Evolutionary conservation across 306 rosid species (phyloP).

Genomic region (Medicago arabica): DNA sequence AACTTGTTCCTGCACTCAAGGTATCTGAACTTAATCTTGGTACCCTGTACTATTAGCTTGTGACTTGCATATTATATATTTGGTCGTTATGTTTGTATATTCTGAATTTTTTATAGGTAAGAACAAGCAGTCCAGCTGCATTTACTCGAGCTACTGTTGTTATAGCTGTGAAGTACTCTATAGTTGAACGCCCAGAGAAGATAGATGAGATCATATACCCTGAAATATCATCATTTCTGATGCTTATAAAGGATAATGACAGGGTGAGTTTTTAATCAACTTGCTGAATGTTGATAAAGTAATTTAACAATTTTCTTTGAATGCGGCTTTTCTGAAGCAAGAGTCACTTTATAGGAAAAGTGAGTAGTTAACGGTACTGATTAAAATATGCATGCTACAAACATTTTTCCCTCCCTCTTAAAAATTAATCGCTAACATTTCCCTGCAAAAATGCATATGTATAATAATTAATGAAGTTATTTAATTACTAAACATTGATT

Average conservation of each 20-base stretch:
- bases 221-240: slow-evolving; percentile 90
- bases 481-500: not conserved
- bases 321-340: not conserved
- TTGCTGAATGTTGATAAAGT: slow-evolving; percentile 25
- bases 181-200: slow-evolving; percentile 98
- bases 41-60: slow-evolving; percentile 26
- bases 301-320: slow-evolving; percentile 6
- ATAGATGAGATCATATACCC: slow-evolving; percentile 94
- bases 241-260: slow-evolving; percentile 96
- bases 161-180: slow-evolving; percentile 95
- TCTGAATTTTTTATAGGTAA: slow-evolving; percentile 58
- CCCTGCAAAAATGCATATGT: not conserved
- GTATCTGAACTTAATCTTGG: slow-evolving; percentile 49
- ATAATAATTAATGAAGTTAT: not conserved
- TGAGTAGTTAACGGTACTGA: not conserved
- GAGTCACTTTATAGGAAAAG: not conserved
- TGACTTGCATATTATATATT: slow-evolving; percentile 39
- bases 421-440: not conserved
- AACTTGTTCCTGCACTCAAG: slow-evolving; percentile 98
- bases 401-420: not conserved
- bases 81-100: slow-evolving; percentile 32
- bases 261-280: slow-evolving; percentile 63
- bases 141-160: slow-evolving; percentile 99
- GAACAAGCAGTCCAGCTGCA: slow-evolving; percentile 90
- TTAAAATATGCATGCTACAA: not conserved